Conservation (phyloP, 2,329 filamentous ascomycete species). For the Boeremia exigua region DNA sequence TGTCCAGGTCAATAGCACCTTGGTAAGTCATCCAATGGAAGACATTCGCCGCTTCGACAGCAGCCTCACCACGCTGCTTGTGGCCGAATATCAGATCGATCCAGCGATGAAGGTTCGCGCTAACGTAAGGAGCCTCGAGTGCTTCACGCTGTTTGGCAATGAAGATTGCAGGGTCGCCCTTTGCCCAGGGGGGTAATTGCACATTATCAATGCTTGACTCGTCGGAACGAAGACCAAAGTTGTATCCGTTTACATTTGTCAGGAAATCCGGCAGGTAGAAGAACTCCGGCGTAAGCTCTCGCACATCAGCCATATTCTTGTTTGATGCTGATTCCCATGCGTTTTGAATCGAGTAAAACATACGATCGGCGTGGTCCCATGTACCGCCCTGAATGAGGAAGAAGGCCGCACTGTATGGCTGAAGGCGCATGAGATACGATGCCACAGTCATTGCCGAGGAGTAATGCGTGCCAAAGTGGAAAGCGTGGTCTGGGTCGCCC, state of each 20-base stretch:
- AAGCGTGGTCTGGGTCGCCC: slow-evolving; percentile 77
- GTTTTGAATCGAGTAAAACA: slow-evolving; percentile 92
- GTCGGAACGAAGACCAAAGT: slow-evolving; percentile 87
- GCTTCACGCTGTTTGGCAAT: slow-evolving; percentile 96
- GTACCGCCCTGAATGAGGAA: slow-evolving; percentile 91
- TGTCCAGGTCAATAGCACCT: slow-evolving; percentile 89
- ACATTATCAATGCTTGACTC: slow-evolving; percentile 84
- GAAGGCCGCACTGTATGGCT: slow-evolving; percentile 96
- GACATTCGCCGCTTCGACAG: slow-evolving; percentile 89
- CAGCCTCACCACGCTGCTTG: slow-evolving; percentile 92
- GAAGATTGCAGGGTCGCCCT: slow-evolving; percentile 94
- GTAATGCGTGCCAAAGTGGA: slow-evolving; percentile 98
- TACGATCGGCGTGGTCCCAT: slow-evolving; percentile 92
- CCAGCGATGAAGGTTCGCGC: slow-evolving; percentile 88
- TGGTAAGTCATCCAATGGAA: slow-evolving; percentile 97
- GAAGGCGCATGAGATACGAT: slow-evolving; percentile 91
- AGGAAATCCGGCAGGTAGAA: slow-evolving; percentile 96
- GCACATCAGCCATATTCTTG: slow-evolving; percentile 90
- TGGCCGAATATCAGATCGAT: slow-evolving; percentile 94
- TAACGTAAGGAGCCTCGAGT: slow-evolving; percentile 90
- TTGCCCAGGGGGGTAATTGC: slow-evolving; percentile 91
- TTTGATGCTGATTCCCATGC: slow-evolving; percentile 90
- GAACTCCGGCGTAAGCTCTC: slow-evolving; percentile 95
- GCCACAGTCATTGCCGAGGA: slow-evolving; percentile 99
- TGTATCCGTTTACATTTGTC: slow-evolving; percentile 91